Conservation (phyloP, 2,329 filamentous ascomycete genomes). For the Talaromyces sp. region DNA sequence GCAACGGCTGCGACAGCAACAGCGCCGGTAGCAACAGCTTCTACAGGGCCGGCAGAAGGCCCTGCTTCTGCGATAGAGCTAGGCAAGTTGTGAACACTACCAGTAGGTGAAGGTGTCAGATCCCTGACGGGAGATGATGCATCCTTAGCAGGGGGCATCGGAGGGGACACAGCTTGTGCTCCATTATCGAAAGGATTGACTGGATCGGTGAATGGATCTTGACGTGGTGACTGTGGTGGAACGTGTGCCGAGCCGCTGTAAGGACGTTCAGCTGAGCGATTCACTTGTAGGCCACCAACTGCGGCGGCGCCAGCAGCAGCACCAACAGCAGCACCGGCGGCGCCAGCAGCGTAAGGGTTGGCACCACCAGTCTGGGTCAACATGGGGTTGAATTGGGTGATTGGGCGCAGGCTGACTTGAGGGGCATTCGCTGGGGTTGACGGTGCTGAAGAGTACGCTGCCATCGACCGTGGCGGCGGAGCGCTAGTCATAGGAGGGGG, state of each 20-base stretch:
- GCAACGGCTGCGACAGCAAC: constrained; percentile 33
- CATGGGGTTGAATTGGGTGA: constrained; percentile 77
- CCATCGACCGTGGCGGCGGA: constrained; percentile 24
- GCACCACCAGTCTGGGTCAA: constrained; percentile 45
- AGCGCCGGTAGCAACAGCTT: constrained; percentile 26
- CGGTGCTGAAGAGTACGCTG: constrained; percentile 26
- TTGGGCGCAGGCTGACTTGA: constrained; percentile 78
- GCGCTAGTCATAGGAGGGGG: constrained; percentile 30
- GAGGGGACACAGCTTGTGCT: constrained; percentile 46
- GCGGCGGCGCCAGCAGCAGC: constrained; percentile 17
- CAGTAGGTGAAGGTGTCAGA: constrained; percentile 26
- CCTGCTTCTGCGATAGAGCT: not conserved
- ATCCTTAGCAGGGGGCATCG: constrained; percentile 19
- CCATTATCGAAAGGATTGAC: constrained; percentile 70
- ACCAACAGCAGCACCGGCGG: constrained; percentile 18
- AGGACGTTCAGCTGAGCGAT: constrained; percentile 20
- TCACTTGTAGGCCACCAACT: constrained; percentile 29
- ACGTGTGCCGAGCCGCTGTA: constrained; percentile 31
- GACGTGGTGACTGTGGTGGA: constrained; percentile 37
- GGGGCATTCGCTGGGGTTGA: constrained; percentile 55
- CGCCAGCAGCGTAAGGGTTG: constrained; percentile 24
- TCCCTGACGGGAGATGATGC: constrained; percentile 40
- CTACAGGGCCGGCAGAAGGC: not conserved
- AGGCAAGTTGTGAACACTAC: constrained; percentile 5
- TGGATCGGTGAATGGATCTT: constrained; percentile 51